phyloP scores from a whole-genome alignment of 306 rosid species.

The Neltuma alba region DNA sequence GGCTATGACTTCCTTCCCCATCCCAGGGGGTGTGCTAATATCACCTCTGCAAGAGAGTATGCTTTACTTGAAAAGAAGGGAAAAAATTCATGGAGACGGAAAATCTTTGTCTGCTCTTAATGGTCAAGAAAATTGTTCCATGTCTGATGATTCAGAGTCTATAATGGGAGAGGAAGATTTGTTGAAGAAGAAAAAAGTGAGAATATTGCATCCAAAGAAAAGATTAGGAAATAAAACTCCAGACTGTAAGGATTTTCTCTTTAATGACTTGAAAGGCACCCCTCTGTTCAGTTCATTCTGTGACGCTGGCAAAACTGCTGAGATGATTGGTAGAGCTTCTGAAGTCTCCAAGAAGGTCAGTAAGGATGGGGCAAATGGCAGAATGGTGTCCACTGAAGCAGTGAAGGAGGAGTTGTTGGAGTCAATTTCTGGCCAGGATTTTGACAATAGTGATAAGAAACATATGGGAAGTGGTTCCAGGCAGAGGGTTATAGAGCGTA shows the following conservation, averaged over 20 bases:
- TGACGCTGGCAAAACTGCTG: constrained; percentile 47
- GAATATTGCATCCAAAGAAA: constrained; percentile 44
- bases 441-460: constrained; percentile 48
- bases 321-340: constrained; percentile 45
- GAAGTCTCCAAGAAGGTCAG: constrained; percentile 42
- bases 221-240: constrained; percentile 48
- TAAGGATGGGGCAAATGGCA: constrained; percentile 49
- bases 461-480: constrained; percentile 40
- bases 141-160: constrained; percentile 55
- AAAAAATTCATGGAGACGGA: constrained; percentile 31
- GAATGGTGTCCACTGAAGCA: constrained; percentile 41
- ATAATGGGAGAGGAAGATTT: constrained; percentile 39
- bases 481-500: constrained; percentile 43
- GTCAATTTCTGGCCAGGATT: constrained; percentile 58
- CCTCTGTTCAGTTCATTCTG: constrained; percentile 47
- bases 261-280: constrained; percentile 47
- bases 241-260: constrained; percentile 48
- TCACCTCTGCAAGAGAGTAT: constrained; percentile 74
- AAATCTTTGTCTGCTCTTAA: constrained; percentile 42
- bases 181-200: constrained; percentile 48
- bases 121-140: constrained; percentile 50
- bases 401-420: constrained; percentile 52
- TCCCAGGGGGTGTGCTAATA: constrained; percentile 49
- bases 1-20: constrained; percentile 68
- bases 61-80: constrained; percentile 46